Evolutionary conservation across 441 rosid genomes (phyloP).

Genomic region (Populus hybrid): DNA sequence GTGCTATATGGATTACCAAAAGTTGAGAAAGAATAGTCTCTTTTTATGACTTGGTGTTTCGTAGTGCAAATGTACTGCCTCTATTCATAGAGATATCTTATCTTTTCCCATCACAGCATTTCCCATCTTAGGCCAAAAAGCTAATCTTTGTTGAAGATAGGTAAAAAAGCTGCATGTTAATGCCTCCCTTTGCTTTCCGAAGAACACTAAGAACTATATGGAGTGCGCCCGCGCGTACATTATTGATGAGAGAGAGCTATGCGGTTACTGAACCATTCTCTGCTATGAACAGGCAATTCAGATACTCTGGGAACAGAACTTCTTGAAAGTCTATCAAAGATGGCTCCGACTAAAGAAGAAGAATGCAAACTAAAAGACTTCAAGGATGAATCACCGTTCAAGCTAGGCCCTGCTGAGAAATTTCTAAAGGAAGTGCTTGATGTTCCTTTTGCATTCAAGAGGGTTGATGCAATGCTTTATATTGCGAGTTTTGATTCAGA

Average conservation of each 20-base stretch:
- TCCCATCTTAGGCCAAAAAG: background rate
- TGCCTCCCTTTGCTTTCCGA: background rate
- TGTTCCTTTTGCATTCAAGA: constrained; percentile 73
- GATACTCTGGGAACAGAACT: constrained; percentile 87
- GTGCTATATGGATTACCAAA: background rate
- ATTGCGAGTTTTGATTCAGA: constrained; percentile 68
- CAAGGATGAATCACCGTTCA: constrained; percentile 69
- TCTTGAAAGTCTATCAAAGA: constrained; percentile 78
- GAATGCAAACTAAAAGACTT: constrained; percentile 70
- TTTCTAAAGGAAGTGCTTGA: constrained; percentile 77
- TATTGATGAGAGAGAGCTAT: background rate
- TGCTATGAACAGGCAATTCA: constrained; percentile 53
- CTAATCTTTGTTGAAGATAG: background rate
- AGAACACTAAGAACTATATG: background rate
- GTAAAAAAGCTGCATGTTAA: background rate
- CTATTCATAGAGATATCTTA: background rate
- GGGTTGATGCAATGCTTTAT: constrained; percentile 74
- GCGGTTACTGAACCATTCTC: background rate
- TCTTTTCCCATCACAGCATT: background rate
- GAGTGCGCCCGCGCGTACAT: background rate
- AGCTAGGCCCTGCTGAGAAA: constrained; percentile 75
- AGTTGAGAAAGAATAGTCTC: background rate
- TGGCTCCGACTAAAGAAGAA: constrained; percentile 93
- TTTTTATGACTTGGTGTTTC: background rate
- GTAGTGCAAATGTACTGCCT: background rate